A percentile compares a stretch with the other conserved stretches of the same genome.
phyloP scores from a whole-genome alignment of 108 stramenopile species.

The Skeletonema potamos region DNA sequence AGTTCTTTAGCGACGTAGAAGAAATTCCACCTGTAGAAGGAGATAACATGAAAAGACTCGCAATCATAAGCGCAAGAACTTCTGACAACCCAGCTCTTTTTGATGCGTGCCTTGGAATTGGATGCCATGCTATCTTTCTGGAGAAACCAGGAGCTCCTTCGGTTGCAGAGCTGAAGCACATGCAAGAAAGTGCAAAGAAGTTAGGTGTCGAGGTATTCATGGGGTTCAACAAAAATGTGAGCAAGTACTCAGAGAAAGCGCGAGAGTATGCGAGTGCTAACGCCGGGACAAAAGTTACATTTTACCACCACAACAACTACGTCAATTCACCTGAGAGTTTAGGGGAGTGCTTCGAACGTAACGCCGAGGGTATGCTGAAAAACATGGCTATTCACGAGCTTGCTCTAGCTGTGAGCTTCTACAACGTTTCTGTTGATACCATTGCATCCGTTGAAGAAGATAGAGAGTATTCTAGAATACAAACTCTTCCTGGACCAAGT shows the following conservation, averaged over 20 bases:
- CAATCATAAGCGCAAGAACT: constrained; percentile 69
- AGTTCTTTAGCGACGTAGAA: constrained; percentile 42
- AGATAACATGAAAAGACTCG: constrained; percentile 29
- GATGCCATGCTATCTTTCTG: constrained; percentile 60
- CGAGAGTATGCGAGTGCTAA: constrained; percentile 45
- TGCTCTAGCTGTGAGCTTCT: constrained; percentile 74
- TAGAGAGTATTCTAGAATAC: constrained; percentile 56
- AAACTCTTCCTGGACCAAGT: constrained; percentile 36
- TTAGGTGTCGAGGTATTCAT: constrained; percentile 57
- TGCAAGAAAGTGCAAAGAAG: constrained; percentile 48
- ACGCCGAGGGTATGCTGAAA: constrained; percentile 87
- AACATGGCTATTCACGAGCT: constrained; percentile 93
- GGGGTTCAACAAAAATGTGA: constrained; percentile 91
- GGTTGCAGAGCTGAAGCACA: constrained; percentile 61
- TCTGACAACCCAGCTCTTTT: constrained; percentile 75
- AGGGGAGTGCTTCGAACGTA: constrained; percentile 81
- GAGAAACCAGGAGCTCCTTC: constrained; percentile 91
- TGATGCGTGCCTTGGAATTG: constrained; percentile 49
- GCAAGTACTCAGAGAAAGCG: constrained; percentile 60
- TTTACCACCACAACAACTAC: constrained; percentile 88
- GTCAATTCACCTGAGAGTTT: constrained; percentile 45
- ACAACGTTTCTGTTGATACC: constrained; percentile 71
- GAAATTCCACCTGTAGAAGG: constrained; percentile 44
- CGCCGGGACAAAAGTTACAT: constrained; percentile 45
- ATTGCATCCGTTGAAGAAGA: constrained; percentile 64